Percentiles rank a stretch among this genome's conserved stretches.
Evolutionary conservation across 176 grass and related monocot species (phyloP).

Genomic region (Zoysia japonica): DNA sequence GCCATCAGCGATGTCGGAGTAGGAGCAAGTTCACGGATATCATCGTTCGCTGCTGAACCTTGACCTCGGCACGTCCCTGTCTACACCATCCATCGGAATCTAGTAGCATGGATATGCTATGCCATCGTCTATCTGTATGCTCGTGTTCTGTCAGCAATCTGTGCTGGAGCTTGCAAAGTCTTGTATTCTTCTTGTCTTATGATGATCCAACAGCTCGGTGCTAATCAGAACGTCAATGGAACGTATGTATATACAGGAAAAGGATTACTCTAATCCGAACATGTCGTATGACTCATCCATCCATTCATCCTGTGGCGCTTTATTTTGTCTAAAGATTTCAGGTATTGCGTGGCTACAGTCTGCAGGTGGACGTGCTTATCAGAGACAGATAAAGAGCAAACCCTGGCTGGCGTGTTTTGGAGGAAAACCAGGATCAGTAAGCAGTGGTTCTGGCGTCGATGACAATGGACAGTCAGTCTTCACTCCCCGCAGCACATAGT

Average conservation of each 20-base stretch:
- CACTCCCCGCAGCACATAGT: not conserved
- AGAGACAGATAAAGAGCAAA: not conserved
- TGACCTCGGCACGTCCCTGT: constrained; percentile 38
- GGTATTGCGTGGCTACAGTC: not conserved
- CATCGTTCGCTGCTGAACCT: constrained; percentile 21
- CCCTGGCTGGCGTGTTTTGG: not conserved
- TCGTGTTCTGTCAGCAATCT: not conserved
- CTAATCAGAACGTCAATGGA: not conserved
- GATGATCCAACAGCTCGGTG: not conserved
- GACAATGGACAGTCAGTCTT: not conserved
- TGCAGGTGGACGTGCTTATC: not conserved
- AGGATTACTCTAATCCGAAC: not conserved
- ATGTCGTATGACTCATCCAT: not conserved
- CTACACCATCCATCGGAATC: constrained; percentile 28
- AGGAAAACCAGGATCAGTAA: not conserved
- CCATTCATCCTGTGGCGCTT: not conserved
- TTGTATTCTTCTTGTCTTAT: not conserved
- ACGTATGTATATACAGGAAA: not conserved
- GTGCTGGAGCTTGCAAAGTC: not conserved
- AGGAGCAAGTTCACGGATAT: constrained; percentile 20
- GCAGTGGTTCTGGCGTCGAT: constrained; percentile 9
- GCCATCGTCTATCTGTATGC: not conserved
- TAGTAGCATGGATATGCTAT: not conserved
- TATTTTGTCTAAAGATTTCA: not conserved
- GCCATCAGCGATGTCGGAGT: too few species aligned